These are phyloP conservation scores for Yamadazyma diospyri DNA, from an alignment of 1,139 yeast species.

Conservation along the genomic window DNA sequence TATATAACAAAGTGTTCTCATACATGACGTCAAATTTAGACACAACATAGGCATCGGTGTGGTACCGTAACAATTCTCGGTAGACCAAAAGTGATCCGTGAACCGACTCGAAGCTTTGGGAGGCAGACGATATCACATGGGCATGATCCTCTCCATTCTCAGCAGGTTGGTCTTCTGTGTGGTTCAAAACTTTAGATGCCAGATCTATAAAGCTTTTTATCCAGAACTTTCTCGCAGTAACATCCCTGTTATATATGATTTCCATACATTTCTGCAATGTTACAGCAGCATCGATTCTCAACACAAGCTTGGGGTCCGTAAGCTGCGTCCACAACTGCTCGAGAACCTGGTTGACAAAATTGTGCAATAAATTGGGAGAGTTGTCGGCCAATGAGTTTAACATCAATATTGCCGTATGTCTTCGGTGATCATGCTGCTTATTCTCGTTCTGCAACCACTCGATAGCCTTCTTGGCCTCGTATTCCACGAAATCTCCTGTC, in stretches of 20 bases:
- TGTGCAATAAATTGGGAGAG: conserved; percentile 80
- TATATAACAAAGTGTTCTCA: conserved; percentile 69
- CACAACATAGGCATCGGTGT: conserved; percentile 49
- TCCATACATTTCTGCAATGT: conserved; percentile 75
- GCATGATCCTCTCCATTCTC: conserved; percentile 6
- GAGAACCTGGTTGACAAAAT: conserved; percentile 73
- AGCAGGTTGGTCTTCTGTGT: conserved; percentile 9
- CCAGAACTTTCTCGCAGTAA: conserved; percentile 71
- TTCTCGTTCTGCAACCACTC: conserved; percentile 86
- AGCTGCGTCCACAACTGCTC: conserved; percentile 87
- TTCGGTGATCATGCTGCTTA: conserved; percentile 70
- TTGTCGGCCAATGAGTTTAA: conserved; percentile 81
- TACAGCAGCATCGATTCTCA: conserved; percentile 80
- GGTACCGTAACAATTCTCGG: conserved; percentile 72
- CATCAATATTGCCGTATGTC: conserved; percentile 88
- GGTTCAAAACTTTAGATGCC: conserved; percentile 39
- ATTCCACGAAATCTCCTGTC: conserved; percentile 90
- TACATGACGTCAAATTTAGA: conserved; percentile 71
- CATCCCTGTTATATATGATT: conserved; percentile 77
- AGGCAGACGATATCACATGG: background rate
- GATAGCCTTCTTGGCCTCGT: conserved; percentile 82
- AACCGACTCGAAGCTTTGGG: conserved; percentile 56
- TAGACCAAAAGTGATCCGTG: conserved; percentile 87
- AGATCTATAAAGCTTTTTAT: conserved; percentile 66
- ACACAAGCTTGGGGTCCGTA: conserved; percentile 69